Percentiles rank a stretch among this genome's conserved stretches.
Conservation (phyloP, 2,329 filamentous ascomycete species). For the Alternaria arborescens region DNA sequence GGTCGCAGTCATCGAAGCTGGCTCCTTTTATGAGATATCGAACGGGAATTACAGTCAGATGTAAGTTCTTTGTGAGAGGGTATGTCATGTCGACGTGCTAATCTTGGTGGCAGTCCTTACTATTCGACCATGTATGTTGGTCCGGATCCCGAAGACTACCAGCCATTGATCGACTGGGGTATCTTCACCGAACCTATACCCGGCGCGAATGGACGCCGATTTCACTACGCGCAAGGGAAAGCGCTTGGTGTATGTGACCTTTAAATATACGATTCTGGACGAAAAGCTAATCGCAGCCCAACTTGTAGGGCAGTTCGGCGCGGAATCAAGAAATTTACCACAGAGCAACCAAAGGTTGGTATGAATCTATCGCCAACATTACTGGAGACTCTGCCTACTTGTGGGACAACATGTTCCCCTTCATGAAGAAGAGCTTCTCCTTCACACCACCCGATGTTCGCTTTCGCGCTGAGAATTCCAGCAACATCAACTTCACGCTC, state of each 20-base stretch:
- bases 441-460: conserved; percentile 34
- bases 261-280: not conserved
- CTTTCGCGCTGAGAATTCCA: conserved; percentile 13
- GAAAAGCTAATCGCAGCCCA: not conserved
- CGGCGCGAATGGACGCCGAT: conserved; percentile 15
- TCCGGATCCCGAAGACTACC: conserved; percentile 24
- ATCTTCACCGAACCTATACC: conserved; percentile 34
- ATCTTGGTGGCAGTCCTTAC: conserved; percentile 13
- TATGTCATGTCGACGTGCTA: not conserved
- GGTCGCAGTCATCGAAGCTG: conserved; percentile 40
- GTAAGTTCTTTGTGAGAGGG: conserved; percentile 16
- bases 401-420: conserved; percentile 35
- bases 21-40: conserved; percentile 36
- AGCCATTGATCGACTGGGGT: conserved; percentile 42
- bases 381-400: conserved; percentile 37
- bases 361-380: conserved; percentile 19
- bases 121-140: conserved; percentile 22
- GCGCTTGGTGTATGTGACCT: conserved; percentile 27
- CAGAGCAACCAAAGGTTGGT: conserved; percentile 23
- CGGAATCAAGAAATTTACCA: conserved; percentile 36
- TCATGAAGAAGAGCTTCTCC: conserved; percentile 38
- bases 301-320: conserved; percentile 28
- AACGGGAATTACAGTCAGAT: conserved; percentile 33
- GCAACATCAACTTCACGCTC: conserved; percentile 14
- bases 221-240: conserved; percentile 41